Percentiles rank a stretch among this genome's conserved stretches.
Conservation (phyloP, 2,329 filamentous ascomycete species). For the Epichloe hybrida region DNA sequence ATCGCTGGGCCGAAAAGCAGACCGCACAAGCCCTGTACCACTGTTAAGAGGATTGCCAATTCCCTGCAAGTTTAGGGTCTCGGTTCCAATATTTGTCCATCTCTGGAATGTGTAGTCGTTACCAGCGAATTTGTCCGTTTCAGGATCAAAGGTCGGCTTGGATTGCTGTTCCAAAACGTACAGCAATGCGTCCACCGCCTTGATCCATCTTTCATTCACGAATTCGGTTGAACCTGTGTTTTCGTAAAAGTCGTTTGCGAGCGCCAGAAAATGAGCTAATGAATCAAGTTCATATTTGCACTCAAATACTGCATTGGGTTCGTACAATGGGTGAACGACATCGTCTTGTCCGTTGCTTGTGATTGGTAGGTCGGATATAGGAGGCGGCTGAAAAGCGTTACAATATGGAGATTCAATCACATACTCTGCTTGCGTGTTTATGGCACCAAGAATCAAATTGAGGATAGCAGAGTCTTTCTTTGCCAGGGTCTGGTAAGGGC, state of each 20-base stretch:
- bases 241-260: conserved; percentile 77
- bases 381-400: conserved; percentile 94
- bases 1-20: conserved; percentile 87
- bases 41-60: conserved; percentile 82
- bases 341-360: conserved; percentile 74
- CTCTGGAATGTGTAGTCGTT: conserved; percentile 87
- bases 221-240: conserved; percentile 69
- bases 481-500: conserved; percentile 76
- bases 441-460: conserved; percentile 75
- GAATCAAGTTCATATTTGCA: conserved; percentile 99
- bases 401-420: conserved; percentile 93
- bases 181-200: conserved; percentile 62
- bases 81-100: conserved; percentile 66
- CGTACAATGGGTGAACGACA: conserved; percentile 72
- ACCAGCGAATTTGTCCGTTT: conserved; percentile 46
- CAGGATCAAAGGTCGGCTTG: conserved; percentile 61
- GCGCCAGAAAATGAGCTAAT: conserved; percentile 74
- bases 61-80: conserved; percentile 72
- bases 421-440: conserved; percentile 92
- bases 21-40: conserved; percentile 75
- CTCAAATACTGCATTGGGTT: conserved; percentile 78
- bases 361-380: conserved; percentile 59
- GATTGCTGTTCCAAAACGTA: conserved; percentile 67
- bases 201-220: conserved; percentile 63
- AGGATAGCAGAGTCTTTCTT: conserved; percentile 68